These are phyloP conservation scores for Ophiostoma himal-ulmi DNA, from an alignment of 2,329 filamentous ascomycete genomes.

Conservation along the genomic window DNA sequence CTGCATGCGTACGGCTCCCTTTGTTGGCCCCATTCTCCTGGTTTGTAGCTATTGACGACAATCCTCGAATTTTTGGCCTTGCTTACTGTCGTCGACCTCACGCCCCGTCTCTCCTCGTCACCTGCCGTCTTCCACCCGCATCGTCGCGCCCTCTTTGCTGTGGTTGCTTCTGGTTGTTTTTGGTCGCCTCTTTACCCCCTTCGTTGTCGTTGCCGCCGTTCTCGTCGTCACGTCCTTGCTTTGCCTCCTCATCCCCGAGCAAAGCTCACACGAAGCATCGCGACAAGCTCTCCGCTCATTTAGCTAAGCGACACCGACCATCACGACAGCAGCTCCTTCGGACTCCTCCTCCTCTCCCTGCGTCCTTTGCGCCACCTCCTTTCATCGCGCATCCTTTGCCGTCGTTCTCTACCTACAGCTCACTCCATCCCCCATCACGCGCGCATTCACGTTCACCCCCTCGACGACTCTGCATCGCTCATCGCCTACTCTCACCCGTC, in stretches of 20 bases:
- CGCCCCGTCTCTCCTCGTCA: background rate
- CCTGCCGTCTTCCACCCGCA: background rate
- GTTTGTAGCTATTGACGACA: conserved; percentile 12
- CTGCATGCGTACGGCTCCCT: conserved; percentile 1
- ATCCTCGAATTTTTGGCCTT: background rate
- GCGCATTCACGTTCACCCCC: background rate
- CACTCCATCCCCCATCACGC: background rate
- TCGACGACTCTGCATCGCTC: background rate
- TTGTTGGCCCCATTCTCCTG: conserved; percentile 2
- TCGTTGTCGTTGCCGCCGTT: background rate
- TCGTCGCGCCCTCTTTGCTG: background rate
- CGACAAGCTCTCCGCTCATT: background rate
- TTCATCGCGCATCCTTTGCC: background rate
- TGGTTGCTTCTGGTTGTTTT: background rate
- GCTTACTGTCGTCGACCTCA: background rate
- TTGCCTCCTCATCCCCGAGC: background rate
- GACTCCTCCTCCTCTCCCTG: background rate
- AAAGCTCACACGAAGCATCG: background rate
- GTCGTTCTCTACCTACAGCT: background rate
- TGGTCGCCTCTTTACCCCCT: background rate
- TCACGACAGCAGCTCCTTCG: background rate
- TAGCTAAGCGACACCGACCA: background rate
- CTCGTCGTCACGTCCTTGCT: background rate
- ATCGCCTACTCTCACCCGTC: background rate
- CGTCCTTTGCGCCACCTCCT: background rate